Conservation (phyloP, 2,329 filamentous ascomycete species). For the Dryadomyces sulphureus region DNA sequence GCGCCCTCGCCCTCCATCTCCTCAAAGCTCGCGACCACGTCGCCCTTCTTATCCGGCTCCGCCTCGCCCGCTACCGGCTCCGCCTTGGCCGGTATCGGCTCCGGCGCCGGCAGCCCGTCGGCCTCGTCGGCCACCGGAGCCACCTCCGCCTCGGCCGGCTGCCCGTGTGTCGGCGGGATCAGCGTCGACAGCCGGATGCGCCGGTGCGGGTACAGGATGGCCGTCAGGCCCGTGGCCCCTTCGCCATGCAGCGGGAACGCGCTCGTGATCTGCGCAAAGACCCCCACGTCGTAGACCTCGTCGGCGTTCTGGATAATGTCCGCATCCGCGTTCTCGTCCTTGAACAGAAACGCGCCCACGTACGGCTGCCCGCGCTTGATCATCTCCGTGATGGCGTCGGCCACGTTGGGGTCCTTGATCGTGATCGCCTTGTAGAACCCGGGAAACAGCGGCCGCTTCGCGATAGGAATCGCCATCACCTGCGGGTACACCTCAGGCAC, state of each 20-base stretch:
- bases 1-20: too few relatives aligned
- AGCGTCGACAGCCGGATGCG: constrained; percentile 81
- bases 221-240: constrained; percentile 70
- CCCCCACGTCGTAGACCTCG: constrained; percentile 90
- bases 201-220: constrained; percentile 89
- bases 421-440: constrained; percentile 99
- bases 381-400: constrained; percentile 86
- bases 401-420: constrained; percentile 83
- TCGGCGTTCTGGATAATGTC: constrained; percentile 82
- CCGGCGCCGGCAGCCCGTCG: constrained; percentile 29
- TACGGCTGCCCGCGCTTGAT: constrained; percentile 95
- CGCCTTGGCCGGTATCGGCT: constrained; percentile 42
- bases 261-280: constrained; percentile 95
- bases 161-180: constrained; percentile 48
- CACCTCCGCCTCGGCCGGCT: constrained; percentile 13
- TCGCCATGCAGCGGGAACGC: constrained; percentile 85
- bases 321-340: constrained; percentile 86
- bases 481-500: constrained; percentile 95
- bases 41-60: constrained; percentile 71
- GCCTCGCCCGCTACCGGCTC: constrained; percentile 27
- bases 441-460: constrained; percentile 83
- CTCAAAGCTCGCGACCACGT: constrained; percentile 94
- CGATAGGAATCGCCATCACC: constrained; percentile 93
- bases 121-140: not conserved
- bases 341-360: constrained; percentile 91